Evolutionary conservation across 1,139 yeast species (phyloP), one percentile per base, ranked within the genome.

Genomic region (Petasospora fabianii): DNA sequence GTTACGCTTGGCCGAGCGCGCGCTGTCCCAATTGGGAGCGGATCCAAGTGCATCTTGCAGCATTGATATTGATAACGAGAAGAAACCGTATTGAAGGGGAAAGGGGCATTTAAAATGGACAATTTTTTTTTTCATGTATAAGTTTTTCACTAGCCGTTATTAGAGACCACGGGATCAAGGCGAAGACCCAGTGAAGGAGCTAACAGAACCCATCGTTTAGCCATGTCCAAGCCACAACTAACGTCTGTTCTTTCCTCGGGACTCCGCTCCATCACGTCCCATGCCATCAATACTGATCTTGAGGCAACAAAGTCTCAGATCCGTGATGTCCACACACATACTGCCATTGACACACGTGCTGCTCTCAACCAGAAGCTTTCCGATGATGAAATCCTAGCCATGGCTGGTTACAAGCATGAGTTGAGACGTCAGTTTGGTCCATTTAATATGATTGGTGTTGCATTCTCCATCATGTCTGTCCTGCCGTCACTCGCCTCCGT

Each of bases 401-500:
- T 31, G 19, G 33, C 46, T 14, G 51, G 51, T 32, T 47, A 47
- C 28, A 46, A 47, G 34, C 44, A 44, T 26, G 46, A 44, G 37
- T 30, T 47, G 5, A 40, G 30, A 19, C 45, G 51, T 41, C 39
- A 42, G 14, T 43, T 39, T 32, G 36, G 37, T 17, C 38, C 49
- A 1, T 12, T 47, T 15, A 42, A 46, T 32, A 43, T 45, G 27
- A 45, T 47, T 33, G 51, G 51, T 40, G 46, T 47, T 30, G 38
- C 46, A 13, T 45, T 42, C 41, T 42, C 47, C 22, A 47, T 47
- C 35, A 47, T 74, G 77, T 77, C 78, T 16, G 54, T 73, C 30
- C 58, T 72, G 24, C 78, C 77, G 3, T 64, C 71, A 24, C 71
- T 73, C 30, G 70, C 73, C 1, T 62, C 71, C 14, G 58, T 59